Base-by-base conservation (phyloP, 331 rosid species). In the Pyrus hybrid region DNA sequence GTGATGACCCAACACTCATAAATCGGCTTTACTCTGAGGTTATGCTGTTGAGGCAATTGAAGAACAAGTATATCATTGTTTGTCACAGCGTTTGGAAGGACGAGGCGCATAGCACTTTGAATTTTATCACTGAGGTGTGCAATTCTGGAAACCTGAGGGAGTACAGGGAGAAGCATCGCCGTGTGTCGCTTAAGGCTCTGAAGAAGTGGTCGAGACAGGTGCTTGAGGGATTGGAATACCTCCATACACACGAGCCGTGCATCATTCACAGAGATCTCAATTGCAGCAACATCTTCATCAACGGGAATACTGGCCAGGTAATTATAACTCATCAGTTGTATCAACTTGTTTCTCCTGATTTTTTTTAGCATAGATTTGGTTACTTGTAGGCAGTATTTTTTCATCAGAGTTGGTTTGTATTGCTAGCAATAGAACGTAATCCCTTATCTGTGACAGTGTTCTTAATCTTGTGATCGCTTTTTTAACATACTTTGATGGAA, bases 141-240 rank as follows among this genome's bases (percentile, higher is more conserved):
- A 90, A 87, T 11, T 90, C 96, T 0, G 97, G 98, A 70, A 93
- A 94, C 74, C 80, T 93, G 83, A 90, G 98, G 84, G 82, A 89
- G 16, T 93, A 93, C 79, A 84, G 94, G 80, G 90, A 88, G 87
- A 93, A 90, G 85, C 97, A 91, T 77, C 93, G 88, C 16, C 91
- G 84, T 64, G 96, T 93, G 75, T 90, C 94, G 0, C 57, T 85
- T 63, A 93, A 83, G 83, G 98, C 97, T 7, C 67, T 93, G 85
- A 93, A 93, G 89, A 93, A 93, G 84, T 93, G 98, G 98, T 87
- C 97, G 1, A 93, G 90, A 74, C 98, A 93, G 78, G 87, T 93
- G 53, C 95, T 93, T 25, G 91, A 88, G 80, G 98, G 97, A n/a
- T 84, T 93, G 93, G 90, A 93, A 43, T 91, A 87, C 83, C 95